Base-by-base conservation (phyloP, 495 filamentous ascomycete genomes). In the Tuber umbilicatum region DNA sequence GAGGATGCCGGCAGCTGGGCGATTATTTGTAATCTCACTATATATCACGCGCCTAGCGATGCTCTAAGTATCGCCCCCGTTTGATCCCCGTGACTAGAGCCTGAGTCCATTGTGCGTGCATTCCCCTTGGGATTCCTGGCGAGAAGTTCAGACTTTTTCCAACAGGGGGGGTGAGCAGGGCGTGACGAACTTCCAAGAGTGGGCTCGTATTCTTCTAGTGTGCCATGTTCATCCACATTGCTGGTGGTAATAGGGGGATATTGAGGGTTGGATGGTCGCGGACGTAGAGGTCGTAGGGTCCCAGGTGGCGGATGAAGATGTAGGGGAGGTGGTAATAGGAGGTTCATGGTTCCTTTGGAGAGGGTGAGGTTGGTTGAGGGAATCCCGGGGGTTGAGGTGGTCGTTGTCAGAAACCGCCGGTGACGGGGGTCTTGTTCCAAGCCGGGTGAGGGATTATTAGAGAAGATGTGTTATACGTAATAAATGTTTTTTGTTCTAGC, bases 11-110 rank as follows among this genome's bases (percentile, higher is more conserved):
- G 84, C 71, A 85, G 85, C 0, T 67, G 12, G 79, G n/a, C n/a
- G 75, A 14, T 83, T 76, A 3, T 85, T 74, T 17, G 86, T 87
- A 37, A 87, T 84, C 0, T 86, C 86, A 6, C 85, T 77, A 72
- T 87, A n/a, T n/a, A 87, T 42, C 80, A 80, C n/a, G 64, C 73
- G 19, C 17, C 42, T 12, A 41, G 23, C 21, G 75, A 40, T 21
- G 45, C 42, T 10, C n/a, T 12, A n/a, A 40, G 77, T 35, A 87
- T 43, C 41, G 83, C 77, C 5, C 86, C 14, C 0, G 84, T 84
- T 73, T 87, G 86, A 72, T 87, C 86, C 27, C 86, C 86, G 50
- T 86, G 87, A 21, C 86, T 85, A 72, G 86, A 84, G 37, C 86
- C 86, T 7, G 87, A 82, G 75, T 87, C 86, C 27, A 87, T 71